Evolutionary conservation across 1,139 yeast species (phyloP), one percentile per base, ranked within the genome.

Genomic region (Taphrina betulina): DNA sequence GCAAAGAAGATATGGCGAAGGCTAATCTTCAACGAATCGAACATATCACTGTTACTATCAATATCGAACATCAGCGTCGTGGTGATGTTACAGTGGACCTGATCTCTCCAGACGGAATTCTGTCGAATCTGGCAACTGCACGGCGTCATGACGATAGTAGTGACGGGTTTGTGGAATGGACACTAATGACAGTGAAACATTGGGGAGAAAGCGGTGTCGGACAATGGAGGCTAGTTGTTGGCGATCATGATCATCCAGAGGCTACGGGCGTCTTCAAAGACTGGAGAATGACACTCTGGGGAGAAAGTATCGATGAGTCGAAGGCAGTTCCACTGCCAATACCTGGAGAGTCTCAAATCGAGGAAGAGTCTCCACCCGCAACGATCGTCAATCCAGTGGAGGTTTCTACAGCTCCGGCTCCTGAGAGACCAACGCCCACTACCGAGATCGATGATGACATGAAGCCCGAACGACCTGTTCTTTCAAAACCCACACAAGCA

Each of bases 121-220:
- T 73, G 10, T 87, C 96, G 35, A 78, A 82, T 50, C 74, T 94
- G 61, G 95, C 95, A 1, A 79, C 83, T n/a, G 76, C 76, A 37
- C 78, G 99, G 63, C 70, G 70, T 3, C 63, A 70, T 19, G 99
- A 94, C 68, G 63, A 60, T 2, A 75, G 81, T 3, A 63, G 65
- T 1, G 73, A 68, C 1, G 96, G 96, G 0, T 85, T 87, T 63
- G 65, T 67, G 7, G 76, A 84, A 62, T 94, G 99, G 99, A 85
- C 89, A 1, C 92, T 92, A 66, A 88, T 90, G 89, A 80, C 94
- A n/a, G 97, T 94, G 20, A 97, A 95, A 1, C 97, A 92, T 68
- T 92, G 98, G 61, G 96, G 96, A 33, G 96, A 89, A 67, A 61
- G 69, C 1, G 94, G 94, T 1, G 70, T 71, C 29, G 99, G 99